phyloP scores from a whole-genome alignment of 805 yeast species.

The Wickerhamomyces mucosus region DNA sequence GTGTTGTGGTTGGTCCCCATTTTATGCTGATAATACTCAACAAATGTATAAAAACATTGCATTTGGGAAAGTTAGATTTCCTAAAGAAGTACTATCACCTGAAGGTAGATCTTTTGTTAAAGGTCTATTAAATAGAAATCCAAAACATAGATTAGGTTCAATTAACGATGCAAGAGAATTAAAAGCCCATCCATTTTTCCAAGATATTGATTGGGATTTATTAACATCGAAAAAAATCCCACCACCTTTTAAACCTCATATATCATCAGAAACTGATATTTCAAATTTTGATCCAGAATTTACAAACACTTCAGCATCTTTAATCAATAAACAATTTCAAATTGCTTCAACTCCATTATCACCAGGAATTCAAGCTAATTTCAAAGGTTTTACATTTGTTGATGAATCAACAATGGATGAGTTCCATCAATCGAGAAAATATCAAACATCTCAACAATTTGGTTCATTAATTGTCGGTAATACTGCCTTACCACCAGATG shows the following conservation, averaged over 20 bases:
- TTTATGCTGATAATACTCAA: conserved; percentile 95
- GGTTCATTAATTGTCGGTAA: conserved; percentile 76
- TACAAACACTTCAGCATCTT: conserved; percentile 83
- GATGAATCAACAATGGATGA: conserved; percentile 92
- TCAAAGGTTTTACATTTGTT: conserved; percentile 94
- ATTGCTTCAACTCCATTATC: conserved; percentile 65
- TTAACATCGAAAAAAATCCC: conserved; percentile 74
- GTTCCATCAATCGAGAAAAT: conserved; percentile 37
- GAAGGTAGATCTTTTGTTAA: conserved; percentile 96
- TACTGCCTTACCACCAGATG: conserved; percentile 74
- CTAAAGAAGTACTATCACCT: conserved; percentile 85
- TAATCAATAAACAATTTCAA: conserved; percentile 57
- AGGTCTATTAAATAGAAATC: conserved; percentile 90
- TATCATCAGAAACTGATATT: conserved; percentile 85
- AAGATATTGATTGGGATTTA: conserved; percentile 84
- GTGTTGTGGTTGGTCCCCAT: conserved; percentile 99
- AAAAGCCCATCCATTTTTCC: conserved; percentile 84
- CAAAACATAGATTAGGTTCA: conserved; percentile 90
- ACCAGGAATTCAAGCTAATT: conserved; percentile 93
- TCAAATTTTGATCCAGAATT: conserved; percentile 98
- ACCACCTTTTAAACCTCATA: conserved; percentile 95
- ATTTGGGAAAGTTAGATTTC: conserved; percentile 94
- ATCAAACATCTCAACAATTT: conserved; percentile 27
- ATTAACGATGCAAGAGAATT: conserved; percentile 86
- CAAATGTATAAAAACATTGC: conserved; percentile 99